phyloP scores from a whole-genome alignment of 2,329 filamentous ascomycete species.

The Claviceps paspali region DNA sequence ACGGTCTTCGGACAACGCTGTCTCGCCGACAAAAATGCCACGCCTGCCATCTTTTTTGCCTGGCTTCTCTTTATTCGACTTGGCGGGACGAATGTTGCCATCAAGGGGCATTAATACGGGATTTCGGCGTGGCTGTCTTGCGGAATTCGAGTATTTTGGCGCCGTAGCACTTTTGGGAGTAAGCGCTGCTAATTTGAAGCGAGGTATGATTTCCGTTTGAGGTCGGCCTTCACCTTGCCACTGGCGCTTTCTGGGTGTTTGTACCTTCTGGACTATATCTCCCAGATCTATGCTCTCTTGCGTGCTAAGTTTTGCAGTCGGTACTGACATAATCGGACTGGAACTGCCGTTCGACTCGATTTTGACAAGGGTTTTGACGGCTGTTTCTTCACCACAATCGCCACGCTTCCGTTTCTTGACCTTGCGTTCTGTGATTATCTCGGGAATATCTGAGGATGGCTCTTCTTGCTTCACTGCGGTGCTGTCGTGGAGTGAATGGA shows the following conservation, averaged over 20 bases:
- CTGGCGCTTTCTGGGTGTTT: conserved; percentile 22
- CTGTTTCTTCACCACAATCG: conserved; percentile 10
- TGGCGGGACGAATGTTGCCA: conserved; percentile 16
- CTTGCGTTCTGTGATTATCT: conserved; percentile 34
- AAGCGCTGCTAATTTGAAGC: not conserved
- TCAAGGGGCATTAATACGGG: conserved; percentile 23
- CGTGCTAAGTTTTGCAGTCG: conserved; percentile 16
- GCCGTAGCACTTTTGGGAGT: conserved; percentile 1
- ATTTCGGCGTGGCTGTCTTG: conserved; percentile 7
- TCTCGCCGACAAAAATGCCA: not conserved
- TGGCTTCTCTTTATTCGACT: conserved; percentile 11
- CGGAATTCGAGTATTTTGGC: not conserved
- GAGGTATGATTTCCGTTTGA: conserved; percentile 2
- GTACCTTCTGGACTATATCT: conserved; percentile 17
- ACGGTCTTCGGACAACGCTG: conserved; percentile 32
- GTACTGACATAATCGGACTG: conserved; percentile 14
- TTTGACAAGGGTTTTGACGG: conserved; percentile 24
- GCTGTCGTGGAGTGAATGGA: conserved; percentile 7
- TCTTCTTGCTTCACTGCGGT: conserved; percentile 34
- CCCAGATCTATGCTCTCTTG: conserved; percentile 46
- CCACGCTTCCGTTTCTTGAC: conserved; percentile 31
- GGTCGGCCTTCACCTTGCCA: conserved; percentile 10
- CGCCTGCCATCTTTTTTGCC: conserved; percentile 2
- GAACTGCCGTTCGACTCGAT: conserved; percentile 18
- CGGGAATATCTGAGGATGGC: conserved; percentile 35